phyloP scores from a whole-genome alignment of 495 filamentous ascomycete species.

The Neurospora sp. region DNA sequence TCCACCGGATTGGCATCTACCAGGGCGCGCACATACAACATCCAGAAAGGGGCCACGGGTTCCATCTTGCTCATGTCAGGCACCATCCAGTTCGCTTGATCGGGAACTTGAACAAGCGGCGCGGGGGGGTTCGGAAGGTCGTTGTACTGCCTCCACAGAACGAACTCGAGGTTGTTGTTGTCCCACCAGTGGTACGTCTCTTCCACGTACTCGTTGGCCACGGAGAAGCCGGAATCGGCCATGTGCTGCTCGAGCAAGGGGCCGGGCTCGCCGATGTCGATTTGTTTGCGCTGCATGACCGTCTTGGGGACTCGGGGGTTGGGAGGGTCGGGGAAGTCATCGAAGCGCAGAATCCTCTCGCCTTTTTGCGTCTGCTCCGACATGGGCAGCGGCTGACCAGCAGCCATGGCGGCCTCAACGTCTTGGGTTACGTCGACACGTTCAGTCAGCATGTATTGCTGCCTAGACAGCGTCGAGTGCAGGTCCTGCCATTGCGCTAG shows the following conservation, averaged over 20 bases:
- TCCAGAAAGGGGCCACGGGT: constrained; percentile 21
- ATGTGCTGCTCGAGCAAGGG: constrained; percentile 13
- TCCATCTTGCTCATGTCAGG: constrained; percentile 11
- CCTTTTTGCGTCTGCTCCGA: neutral
- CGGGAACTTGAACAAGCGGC: constrained; percentile 6
- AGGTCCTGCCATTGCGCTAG: constrained; percentile 27
- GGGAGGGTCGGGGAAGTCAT: constrained; percentile 32
- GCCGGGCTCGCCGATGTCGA: constrained; percentile 18
- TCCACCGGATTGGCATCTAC: constrained; percentile 29
- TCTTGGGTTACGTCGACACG: constrained; percentile 30
- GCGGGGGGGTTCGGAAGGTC: constrained; percentile 13
- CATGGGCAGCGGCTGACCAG: neutral
- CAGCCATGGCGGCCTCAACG: constrained; percentile 13
- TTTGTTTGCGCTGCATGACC: constrained; percentile 29
- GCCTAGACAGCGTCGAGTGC: constrained; percentile 26
- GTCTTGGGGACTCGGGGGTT: constrained; percentile 13
- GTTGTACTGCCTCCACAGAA: constrained; percentile 17
- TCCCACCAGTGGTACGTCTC: constrained; percentile 34
- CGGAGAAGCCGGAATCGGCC: constrained; percentile 7
- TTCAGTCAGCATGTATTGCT: constrained; percentile 31
- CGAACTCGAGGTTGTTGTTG: constrained; percentile 31
- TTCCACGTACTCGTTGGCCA: constrained; percentile 28
- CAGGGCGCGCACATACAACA: constrained; percentile 30
- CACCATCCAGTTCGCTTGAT: constrained; percentile 5
- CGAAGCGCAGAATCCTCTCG: constrained; percentile 29